These are phyloP conservation scores for Oryza glaberrima DNA, from an alignment of 176 grass and related monocot genomes.

Conservation along the genomic window DNA sequence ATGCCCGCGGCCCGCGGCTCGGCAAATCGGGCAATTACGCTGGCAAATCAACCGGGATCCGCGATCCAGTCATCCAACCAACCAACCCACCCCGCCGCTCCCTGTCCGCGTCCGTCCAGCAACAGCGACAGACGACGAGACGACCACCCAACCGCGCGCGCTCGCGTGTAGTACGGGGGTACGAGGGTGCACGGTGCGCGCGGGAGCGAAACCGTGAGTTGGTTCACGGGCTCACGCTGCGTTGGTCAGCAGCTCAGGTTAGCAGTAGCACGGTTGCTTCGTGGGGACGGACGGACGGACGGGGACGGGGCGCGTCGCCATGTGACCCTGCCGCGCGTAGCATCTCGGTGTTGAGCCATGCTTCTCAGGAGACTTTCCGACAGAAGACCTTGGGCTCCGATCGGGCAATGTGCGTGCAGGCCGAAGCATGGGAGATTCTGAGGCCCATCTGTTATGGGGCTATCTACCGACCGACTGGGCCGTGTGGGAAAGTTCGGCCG, in stretches of 20 bases:
- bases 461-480: background rate
- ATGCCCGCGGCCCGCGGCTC: no score
- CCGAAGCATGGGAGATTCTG: background rate
- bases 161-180: no score
- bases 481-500: background rate
- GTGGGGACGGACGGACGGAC: no score
- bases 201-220: background rate
- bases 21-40: constrained; percentile 32
- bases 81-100: background rate
- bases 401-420: background rate
- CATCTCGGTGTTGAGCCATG: no score
- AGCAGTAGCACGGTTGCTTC: background rate
- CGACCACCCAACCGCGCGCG: no score
- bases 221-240: background rate
- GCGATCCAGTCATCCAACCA: background rate
- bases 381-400: background rate
- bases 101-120: background rate
- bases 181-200: background rate
- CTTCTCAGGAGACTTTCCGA: no score
- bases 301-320: no score
- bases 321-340: no score
- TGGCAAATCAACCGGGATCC: no score
- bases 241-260: no score
- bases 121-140: background rate
- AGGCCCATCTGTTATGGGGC: background rate